These are phyloP conservation scores for Chalaropsis thielavioides DNA, from an alignment of 2,329 filamentous ascomycete genomes.

Conservation along the genomic window DNA sequence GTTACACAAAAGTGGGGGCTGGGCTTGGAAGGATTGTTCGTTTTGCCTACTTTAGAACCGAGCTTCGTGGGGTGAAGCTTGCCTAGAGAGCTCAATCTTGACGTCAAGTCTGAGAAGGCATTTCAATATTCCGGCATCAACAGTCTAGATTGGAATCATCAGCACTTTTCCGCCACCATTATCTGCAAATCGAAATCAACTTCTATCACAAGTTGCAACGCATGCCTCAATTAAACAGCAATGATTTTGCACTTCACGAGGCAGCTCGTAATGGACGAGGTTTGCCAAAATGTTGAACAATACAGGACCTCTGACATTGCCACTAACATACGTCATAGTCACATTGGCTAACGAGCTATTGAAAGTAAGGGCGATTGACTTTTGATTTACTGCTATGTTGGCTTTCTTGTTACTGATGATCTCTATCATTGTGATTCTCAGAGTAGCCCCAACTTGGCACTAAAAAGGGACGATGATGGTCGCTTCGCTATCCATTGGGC, in stretches of 20 bases:
- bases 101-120: neutral
- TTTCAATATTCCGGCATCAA: no score
- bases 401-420: neutral
- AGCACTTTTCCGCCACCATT: neutral
- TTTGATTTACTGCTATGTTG: neutral
- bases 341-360: conserved; percentile 7
- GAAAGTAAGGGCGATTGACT: conserved; percentile 5
- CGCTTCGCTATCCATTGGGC: conserved; percentile 93
- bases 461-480: conserved; percentile 64
- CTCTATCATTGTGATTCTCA: conserved; percentile 24
- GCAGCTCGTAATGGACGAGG: conserved; percentile 74
- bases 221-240: conserved; percentile 23
- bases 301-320: neutral
- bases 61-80: neutral
- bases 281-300: conserved; percentile 29
- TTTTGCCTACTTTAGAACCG: neutral
- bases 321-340: neutral
- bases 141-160: no score
- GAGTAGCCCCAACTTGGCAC: conserved; percentile 67
- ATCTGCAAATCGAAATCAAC: neutral
- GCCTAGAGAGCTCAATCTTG: neutral
- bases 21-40: neutral
- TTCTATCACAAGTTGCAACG: neutral
- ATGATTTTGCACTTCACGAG: conserved; percentile 73
- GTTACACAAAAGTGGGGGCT: neutral